Percentiles rank a stretch among this genome's conserved stretches.
Conservation (phyloP, 345 rosid genomes). For the Linum usitatissimum region DNA sequence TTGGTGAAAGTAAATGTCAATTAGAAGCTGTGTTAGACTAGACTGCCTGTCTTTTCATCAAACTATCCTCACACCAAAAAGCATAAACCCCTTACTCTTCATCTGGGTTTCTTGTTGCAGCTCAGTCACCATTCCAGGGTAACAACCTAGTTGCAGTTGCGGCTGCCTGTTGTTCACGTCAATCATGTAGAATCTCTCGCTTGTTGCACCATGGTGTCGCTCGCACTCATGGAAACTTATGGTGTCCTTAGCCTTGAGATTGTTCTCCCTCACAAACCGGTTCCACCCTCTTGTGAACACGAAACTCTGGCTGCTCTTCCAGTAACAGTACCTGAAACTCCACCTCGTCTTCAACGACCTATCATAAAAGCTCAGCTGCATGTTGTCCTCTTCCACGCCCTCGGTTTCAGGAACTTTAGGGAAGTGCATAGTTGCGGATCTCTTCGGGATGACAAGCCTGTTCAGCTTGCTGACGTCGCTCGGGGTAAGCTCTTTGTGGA, state of each 20-base stretch:
- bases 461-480: constrained; percentile 88
- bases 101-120: not conserved
- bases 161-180: constrained; percentile 16
- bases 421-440: constrained; percentile 45
- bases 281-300: constrained; percentile 91
- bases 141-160: constrained; percentile 3
- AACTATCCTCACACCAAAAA: constrained; percentile 35
- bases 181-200: constrained; percentile 29
- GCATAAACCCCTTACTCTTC: constrained; percentile 21
- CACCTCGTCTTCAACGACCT: constrained; percentile 45
- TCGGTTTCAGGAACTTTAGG: constrained; percentile 28
- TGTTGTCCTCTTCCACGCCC: constrained; percentile 16
- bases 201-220: constrained; percentile 6
- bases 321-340: constrained; percentile 81
- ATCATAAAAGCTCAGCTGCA: constrained; percentile 48
- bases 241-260: constrained; percentile 41
- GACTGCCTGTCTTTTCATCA: not conserved
- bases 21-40: too few relatives aligned
- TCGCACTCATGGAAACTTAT: constrained; percentile 40
- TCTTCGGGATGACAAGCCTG: constrained; percentile 78
- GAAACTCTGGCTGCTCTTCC: constrained; percentile 83
- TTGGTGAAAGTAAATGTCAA: too few relatives aligned
- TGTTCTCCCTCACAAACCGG: constrained; percentile 54
- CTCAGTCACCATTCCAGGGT: too few relatives aligned
- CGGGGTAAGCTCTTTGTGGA: constrained; percentile 66